Base-by-base conservation (phyloP, 139 green algal species). In the Picochlorum sp. region DNA sequence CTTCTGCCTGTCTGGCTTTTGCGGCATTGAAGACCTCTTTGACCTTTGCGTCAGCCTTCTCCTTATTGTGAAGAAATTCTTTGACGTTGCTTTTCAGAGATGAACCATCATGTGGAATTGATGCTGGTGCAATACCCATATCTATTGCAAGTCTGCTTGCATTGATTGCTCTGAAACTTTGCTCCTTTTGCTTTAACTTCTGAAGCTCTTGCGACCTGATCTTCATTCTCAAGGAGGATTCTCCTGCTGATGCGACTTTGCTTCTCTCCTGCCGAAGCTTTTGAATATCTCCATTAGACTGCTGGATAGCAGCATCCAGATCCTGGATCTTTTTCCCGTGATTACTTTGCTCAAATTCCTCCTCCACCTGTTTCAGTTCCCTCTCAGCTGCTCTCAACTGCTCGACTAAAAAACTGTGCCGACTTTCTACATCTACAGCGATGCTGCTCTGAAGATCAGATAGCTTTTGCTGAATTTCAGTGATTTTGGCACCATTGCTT, bases 181-280 rank as follows among this genome's bases (percentile, higher is more conserved):
- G 7, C 28, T 68, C 58, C 56, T 66, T 16, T 6, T 30, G 26
- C 71, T 64, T 60, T 37, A 49, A 15, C 1, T 32, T 45, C 3
- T 50, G 7, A 61, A 64, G 16, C 45, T 67, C n/a, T 57, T 81
- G 60, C 4, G 15, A 50, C 61, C 71, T 75, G 30, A 80, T 49
- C 18, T 60, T 51, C 62, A 78, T 52, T 4, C 63, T 45, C 13
- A 61, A 70, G 23, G 58, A 56, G 7, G 41, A 54, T 37, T 85
- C 79, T 2, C 61, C 63, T 2, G 54, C 59, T 2, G 38, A 21
- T 3, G 69, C 41, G 62, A 81, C 62, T 30, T 28, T 49, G 21
- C 72, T 72, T 16, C 79, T 69, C 65, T 85, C 79, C 66, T 10
- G 4, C 2, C 72, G 44, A 23, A 79, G 69, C 7, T n/a, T 24